phyloP scores from a whole-genome alignment of 345 rosid species.

The Corchorus capsularis region DNA sequence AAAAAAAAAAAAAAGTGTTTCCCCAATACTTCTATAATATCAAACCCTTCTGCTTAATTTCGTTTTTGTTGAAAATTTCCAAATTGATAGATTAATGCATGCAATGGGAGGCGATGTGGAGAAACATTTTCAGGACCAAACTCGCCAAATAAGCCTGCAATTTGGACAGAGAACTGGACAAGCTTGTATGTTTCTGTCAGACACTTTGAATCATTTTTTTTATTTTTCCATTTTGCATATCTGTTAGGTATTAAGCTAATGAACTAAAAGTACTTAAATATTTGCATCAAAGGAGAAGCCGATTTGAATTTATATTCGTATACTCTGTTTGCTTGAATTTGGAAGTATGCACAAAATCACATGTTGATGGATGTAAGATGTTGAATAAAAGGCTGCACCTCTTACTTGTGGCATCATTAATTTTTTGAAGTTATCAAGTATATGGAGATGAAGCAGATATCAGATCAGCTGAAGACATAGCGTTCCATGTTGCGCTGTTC shows the following conservation, averaged over 20 bases:
- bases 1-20: not conserved
- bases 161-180: constrained; percentile 95
- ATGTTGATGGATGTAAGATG: not conserved
- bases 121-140: constrained; percentile 81
- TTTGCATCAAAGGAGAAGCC: not conserved
- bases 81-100: constrained; percentile 61
- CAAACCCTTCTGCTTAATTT: not conserved
- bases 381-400: not conserved
- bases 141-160: constrained; percentile 75
- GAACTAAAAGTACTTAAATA: not conserved
- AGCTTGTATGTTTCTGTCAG: constrained; percentile 50
- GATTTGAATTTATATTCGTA: not conserved
- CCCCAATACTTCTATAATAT: not conserved
- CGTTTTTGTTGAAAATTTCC: not conserved
- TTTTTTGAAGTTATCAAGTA: constrained; percentile 52
- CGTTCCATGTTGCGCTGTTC: constrained; percentile 74
- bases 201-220: not conserved
- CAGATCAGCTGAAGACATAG: constrained; percentile 74
- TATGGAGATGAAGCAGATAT: constrained; percentile 50
- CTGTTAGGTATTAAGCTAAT: not conserved
- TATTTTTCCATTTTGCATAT: not conserved
- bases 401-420: not conserved
- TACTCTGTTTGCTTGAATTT: not conserved
- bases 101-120: constrained; percentile 81
- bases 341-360: not conserved